Conservation (phyloP, 2,329 filamentous ascomycete species). For the Aspergillus aculeatinus region DNA sequence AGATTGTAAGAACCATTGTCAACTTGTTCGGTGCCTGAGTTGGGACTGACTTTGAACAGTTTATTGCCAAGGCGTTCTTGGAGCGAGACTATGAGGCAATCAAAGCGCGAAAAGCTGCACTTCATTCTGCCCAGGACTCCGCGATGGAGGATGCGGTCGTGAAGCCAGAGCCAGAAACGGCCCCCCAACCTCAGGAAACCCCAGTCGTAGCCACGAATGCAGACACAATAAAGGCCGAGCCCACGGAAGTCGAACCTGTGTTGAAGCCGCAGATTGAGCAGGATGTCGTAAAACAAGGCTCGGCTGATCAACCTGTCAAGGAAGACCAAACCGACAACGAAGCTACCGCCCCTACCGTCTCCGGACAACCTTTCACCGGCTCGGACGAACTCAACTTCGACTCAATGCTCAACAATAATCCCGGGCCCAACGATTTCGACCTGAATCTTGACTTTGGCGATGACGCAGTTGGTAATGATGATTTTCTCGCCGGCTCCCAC, state of each 20-base stretch:
- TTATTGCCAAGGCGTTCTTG: constrained; percentile 44
- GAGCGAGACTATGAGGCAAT: constrained; percentile 44
- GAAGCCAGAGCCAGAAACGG: constrained; percentile 16
- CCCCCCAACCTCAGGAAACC: constrained; percentile 19
- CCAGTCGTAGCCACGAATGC: constrained; percentile 20
- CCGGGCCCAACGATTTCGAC: constrained; percentile 36
- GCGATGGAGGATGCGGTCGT: constrained; percentile 28
- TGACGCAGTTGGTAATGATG: constrained; percentile 39
- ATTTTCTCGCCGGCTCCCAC: constrained; percentile 37
- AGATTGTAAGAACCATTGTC: constrained; percentile 37
- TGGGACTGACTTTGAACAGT: constrained; percentile 27
- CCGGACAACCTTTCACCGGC: constrained; percentile 27
- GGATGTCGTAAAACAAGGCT: constrained; percentile 14
- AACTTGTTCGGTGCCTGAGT: neutral
- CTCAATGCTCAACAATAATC: constrained; percentile 38
- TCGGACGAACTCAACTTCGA: constrained; percentile 42
- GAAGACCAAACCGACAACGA: constrained; percentile 24
- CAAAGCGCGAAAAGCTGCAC: constrained; percentile 31
- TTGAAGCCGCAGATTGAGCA: constrained; percentile 15
- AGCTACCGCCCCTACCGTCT: constrained; percentile 3
- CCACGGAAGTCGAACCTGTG: constrained; percentile 11
- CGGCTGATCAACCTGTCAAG: constrained; percentile 22
- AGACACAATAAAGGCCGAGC: constrained; percentile 18
- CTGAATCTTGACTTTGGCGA: constrained; percentile 43
- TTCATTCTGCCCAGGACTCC: constrained; percentile 30